phyloP scores from a whole-genome alignment of 169 alveolate species.

The Fabrea salina region DNA sequence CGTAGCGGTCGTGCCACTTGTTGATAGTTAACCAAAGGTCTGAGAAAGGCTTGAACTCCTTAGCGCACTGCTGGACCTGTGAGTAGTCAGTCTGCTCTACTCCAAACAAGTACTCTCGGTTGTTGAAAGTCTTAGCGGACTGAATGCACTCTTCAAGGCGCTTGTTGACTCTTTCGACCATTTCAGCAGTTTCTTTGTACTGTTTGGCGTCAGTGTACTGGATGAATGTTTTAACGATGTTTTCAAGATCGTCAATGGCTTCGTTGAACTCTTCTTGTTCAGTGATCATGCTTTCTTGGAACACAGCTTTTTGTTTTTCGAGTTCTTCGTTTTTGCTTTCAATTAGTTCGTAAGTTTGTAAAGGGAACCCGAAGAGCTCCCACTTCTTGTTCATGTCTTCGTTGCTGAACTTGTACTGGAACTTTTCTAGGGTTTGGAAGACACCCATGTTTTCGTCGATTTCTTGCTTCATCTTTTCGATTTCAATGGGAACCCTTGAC shows the following conservation, averaged over 20 bases:
- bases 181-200: constrained; percentile 80
- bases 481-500: constrained; percentile 78
- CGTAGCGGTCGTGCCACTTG: constrained; percentile 83
- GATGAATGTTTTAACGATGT: constrained; percentile 78
- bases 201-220: constrained; percentile 74
- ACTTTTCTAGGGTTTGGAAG: constrained; percentile 80
- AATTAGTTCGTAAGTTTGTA: constrained; percentile 73
- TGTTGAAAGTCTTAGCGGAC: constrained; percentile 85
- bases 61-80: constrained; percentile 56
- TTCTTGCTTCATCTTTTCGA: constrained; percentile 77
- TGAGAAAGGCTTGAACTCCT: constrained; percentile 90
- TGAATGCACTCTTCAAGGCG: constrained; percentile 76
- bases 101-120: constrained; percentile 85
- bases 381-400: constrained; percentile 85
- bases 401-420: constrained; percentile 66
- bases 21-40: constrained; percentile 86
- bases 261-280: constrained; percentile 86
- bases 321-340: constrained; percentile 70
- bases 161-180: constrained; percentile 75
- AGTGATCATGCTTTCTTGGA: constrained; percentile 78
- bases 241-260: constrained; percentile 78
- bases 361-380: constrained; percentile 86
- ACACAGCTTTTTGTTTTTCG: constrained; percentile 79
- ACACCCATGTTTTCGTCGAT: constrained; percentile 77
- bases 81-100: constrained; percentile 88